Conservation (phyloP, 371 early-diverging fungal genomes). For the Lichtheimia ornata region DNA sequence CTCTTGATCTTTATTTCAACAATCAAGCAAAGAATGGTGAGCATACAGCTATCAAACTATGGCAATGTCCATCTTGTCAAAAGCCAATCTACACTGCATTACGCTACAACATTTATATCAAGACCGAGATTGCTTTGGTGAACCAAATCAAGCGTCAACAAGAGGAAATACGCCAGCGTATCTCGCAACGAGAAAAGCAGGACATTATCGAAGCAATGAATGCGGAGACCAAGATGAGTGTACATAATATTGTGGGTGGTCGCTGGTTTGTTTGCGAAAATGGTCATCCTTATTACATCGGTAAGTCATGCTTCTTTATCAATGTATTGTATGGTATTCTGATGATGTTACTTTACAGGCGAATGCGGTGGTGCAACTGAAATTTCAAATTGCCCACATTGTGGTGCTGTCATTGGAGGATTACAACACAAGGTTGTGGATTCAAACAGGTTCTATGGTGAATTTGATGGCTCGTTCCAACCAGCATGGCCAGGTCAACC, state of each 20-base stretch:
- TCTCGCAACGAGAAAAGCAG: slow-evolving; percentile 29
- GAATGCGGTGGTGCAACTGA: slow-evolving; percentile 57
- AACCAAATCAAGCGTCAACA: slow-evolving; percentile 42
- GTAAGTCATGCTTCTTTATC: slow-evolving; percentile 9
- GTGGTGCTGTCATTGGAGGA: slow-evolving; percentile 46
- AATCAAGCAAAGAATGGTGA: slow-evolving; percentile 43
- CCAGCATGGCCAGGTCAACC: slow-evolving; percentile 53
- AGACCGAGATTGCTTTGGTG: slow-evolving; percentile 40
- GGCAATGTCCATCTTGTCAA: slow-evolving; percentile 51
- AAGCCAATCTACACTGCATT: slow-evolving; percentile 40
- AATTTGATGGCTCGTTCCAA: slow-evolving; percentile 46
- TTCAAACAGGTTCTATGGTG: slow-evolving; percentile 53
- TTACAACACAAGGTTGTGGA: slow-evolving; percentile 40
- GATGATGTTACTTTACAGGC: slow-evolving; percentile 12
- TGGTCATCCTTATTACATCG: slow-evolving; percentile 52
- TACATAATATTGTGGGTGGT: slow-evolving; percentile 47
- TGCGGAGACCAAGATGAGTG: slow-evolving; percentile 27
- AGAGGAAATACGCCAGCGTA: slow-evolving; percentile 25
- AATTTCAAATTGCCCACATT: slow-evolving; percentile 47
- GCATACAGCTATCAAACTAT: slow-evolving; percentile 48
- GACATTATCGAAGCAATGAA: slow-evolving; percentile 53
- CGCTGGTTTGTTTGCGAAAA: slow-evolving; percentile 57
- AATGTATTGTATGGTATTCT: background rate
- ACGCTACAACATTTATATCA: slow-evolving; percentile 45
- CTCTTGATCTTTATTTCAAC: slow-evolving; percentile 42